These are phyloP conservation scores for Lolium rigidum DNA, from an alignment of 176 grass and related monocot species.

Conservation along the genomic window DNA sequence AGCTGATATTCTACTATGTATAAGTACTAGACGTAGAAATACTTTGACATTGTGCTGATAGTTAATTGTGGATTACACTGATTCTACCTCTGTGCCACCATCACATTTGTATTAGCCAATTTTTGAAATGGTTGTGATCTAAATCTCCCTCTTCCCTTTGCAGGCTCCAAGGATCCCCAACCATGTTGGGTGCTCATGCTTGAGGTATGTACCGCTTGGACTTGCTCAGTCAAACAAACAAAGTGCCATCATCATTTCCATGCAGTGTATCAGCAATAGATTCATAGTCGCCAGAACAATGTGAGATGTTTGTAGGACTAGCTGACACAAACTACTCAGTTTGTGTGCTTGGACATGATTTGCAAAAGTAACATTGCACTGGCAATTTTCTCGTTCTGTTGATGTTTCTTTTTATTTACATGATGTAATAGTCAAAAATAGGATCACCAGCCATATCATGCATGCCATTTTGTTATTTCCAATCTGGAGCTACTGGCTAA, in stretches of 20 bases:
- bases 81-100: not conserved
- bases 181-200: constrained; percentile 99
- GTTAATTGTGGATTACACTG: not conserved
- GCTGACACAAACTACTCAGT: not conserved
- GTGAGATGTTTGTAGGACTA: constrained; percentile 14
- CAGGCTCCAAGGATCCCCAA: constrained; percentile 61
- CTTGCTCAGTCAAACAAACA: constrained; percentile 15
- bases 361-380: constrained; percentile 23
- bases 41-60: not conserved
- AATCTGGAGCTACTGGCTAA: not conserved
- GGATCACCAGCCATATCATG: not conserved
- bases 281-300: constrained; percentile 7
- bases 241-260: constrained; percentile 12
- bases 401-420: not conserved
- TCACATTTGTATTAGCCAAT: constrained; percentile 7
- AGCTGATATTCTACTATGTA: not conserved
- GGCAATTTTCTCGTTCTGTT: not conserved
- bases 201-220: constrained; percentile 62
- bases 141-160: constrained; percentile 29
- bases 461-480: constrained; percentile 8
- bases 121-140: constrained; percentile 32
- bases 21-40: not conserved
- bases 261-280: constrained; percentile 11
- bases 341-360: not conserved
- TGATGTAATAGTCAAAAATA: constrained; percentile 22